Evolutionary conservation across 2,329 filamentous ascomycete genomes (phyloP).

Genomic region (Escovopsis weberi): DNA sequence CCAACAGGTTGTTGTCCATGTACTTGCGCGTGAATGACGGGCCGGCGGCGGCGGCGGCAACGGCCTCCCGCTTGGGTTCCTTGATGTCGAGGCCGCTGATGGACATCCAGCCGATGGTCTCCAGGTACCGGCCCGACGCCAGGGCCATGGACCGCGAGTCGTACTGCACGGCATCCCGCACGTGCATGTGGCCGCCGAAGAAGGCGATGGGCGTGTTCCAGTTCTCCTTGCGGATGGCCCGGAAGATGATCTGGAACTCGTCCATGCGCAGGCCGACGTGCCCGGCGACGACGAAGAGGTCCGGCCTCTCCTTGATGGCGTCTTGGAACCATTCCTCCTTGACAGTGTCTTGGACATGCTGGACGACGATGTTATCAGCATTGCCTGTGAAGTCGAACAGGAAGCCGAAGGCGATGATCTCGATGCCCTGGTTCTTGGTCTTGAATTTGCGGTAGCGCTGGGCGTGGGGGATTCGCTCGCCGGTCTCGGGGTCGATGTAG

Average conservation of each 20-base stretch:
- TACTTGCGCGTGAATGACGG: constrained; percentile 60
- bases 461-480: constrained; percentile 60
- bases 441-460: constrained; percentile 77
- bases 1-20: constrained; percentile 86
- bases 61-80: constrained; percentile 9
- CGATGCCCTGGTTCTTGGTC: constrained; percentile 76
- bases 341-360: constrained; percentile 64
- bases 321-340: constrained; percentile 80
- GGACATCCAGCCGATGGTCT: constrained; percentile 90
- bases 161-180: constrained; percentile 69
- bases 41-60: constrained; percentile 18
- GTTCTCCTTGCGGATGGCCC: constrained; percentile 59
- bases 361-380: constrained; percentile 78
- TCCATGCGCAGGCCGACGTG: constrained; percentile 72
- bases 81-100: constrained; percentile 46
- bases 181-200: constrained; percentile 82
- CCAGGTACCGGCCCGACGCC: constrained; percentile 82
- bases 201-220: constrained; percentile 80
- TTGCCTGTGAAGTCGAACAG: constrained; percentile 88
- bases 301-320: constrained; percentile 69
- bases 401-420: constrained; percentile 82
- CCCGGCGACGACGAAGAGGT: constrained; percentile 75
- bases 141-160: constrained; percentile 67
- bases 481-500: constrained; percentile 60
- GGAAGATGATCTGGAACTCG: constrained; percentile 67